Evolutionary conservation across 345 rosid species (phyloP).

Genomic region (Turritis glabra): DNA sequence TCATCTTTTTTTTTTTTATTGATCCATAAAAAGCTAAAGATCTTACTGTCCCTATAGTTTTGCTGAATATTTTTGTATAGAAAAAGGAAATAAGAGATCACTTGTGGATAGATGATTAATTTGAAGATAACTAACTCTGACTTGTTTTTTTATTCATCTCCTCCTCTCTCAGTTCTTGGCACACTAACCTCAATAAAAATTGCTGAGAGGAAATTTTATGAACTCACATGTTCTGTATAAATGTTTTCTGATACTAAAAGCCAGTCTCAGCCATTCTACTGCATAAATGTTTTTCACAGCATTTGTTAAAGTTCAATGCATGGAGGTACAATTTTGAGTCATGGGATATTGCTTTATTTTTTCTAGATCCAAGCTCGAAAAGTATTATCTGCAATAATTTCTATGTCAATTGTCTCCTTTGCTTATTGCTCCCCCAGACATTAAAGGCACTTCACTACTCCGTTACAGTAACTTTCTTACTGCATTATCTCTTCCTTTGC

Average conservation of each 20-base stretch:
- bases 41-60: too few species aligned
- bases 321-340: constrained; percentile 15
- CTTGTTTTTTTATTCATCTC: too few species aligned
- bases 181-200: too few species aligned
- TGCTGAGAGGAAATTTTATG: neutral
- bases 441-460: constrained; percentile 32
- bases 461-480: constrained; percentile 20
- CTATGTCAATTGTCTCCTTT: constrained; percentile 16
- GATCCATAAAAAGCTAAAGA: too few species aligned
- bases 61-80: too few species aligned
- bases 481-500: constrained; percentile 33
- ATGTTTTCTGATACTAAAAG: constrained; percentile 5
- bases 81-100: too few species aligned
- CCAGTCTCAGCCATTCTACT: too few species aligned
- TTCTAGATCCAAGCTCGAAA: constrained; percentile 23
- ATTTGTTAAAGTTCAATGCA: constrained; percentile 14
- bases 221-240: neutral
- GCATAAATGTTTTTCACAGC: neutral
- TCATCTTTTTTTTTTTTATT: too few species aligned
- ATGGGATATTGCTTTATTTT: constrained; percentile 20
- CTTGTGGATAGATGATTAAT: too few species aligned
- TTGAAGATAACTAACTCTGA: too few species aligned
- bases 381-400: constrained; percentile 24
- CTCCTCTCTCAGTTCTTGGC: too few species aligned
- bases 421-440: constrained; percentile 28